Percentiles rank a stretch among this genome's conserved stretches.
Conservation (phyloP, 1,284 basidiomycete genomes). For the Heliocybe sulcata region DNA sequence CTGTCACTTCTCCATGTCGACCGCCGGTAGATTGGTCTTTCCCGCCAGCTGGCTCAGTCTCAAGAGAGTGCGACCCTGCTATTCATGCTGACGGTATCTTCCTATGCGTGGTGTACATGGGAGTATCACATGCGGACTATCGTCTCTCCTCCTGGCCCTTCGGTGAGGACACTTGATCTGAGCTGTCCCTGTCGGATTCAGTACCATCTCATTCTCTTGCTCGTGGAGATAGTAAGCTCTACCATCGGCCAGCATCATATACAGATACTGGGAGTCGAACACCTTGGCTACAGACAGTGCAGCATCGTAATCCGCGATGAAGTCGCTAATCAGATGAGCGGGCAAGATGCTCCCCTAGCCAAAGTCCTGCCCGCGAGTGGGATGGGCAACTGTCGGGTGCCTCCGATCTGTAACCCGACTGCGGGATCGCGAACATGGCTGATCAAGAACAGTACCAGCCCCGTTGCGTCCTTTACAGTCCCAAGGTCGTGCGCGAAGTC, state of each 20-base stretch:
- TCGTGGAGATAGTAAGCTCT: conserved; percentile 57
- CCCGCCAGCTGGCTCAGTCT: no score
- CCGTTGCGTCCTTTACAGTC: conserved; percentile 25
- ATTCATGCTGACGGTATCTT: no score
- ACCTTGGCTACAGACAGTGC: conserved; percentile 40
- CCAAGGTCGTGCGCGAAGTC: conserved; percentile 53
- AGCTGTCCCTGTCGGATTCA: no score
- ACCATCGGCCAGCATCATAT: conserved; percentile 45
- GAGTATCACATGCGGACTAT: no score
- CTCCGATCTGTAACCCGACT: conserved; percentile 38
- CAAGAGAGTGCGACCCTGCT: no score
- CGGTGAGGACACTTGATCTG: no score
- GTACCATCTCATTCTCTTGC: no score
- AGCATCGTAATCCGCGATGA: conserved; percentile 41
- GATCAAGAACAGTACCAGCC: conserved; percentile 43
- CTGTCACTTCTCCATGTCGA: no score
- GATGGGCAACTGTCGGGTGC: conserved; percentile 27
- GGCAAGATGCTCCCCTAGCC: conserved; percentile 38
- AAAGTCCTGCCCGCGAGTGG: no score
- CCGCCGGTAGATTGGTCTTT: no score
- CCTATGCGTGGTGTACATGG: no score
- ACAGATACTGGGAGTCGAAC: conserved; percentile 46
- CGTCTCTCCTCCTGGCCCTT: no score
- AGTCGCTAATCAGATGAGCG: conserved; percentile 32
- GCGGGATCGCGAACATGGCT: conserved; percentile 56